These are phyloP conservation scores for Elongisporangium anandrum DNA, from an alignment of 352 stramenopile genomes.

Conservation along the genomic window DNA sequence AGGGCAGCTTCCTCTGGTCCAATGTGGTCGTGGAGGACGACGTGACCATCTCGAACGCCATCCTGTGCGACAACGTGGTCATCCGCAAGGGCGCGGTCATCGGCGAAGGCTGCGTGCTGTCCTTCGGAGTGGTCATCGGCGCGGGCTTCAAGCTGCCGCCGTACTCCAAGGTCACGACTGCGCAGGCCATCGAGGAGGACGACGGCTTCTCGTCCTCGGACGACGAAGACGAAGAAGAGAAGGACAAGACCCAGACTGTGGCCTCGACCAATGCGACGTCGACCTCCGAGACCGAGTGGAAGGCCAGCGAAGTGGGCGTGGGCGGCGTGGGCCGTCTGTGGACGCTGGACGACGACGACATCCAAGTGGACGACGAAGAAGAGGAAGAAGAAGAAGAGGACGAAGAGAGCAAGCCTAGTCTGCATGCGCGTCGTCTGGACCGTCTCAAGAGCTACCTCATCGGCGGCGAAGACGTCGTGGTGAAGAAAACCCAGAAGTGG, in stretches of 20 bases:
- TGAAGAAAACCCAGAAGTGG: constrained; percentile 52
- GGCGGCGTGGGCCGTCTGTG: constrained; percentile 71
- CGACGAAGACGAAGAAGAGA: constrained; percentile 27
- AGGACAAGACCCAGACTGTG: not conserved
- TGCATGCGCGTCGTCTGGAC: constrained; percentile 32
- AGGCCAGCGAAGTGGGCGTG: constrained; percentile 58
- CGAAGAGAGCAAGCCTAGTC: constrained; percentile 23
- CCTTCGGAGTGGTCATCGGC: constrained; percentile 80
- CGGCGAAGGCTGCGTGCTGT: constrained; percentile 70
- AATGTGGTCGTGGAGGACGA: constrained; percentile 80
- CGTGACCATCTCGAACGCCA: constrained; percentile 66
- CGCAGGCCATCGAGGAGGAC: constrained; percentile 39
- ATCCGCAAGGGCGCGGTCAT: constrained; percentile 65
- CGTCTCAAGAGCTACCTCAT: constrained; percentile 75
- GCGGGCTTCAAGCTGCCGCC: constrained; percentile 56
- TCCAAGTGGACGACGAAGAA: constrained; percentile 65
- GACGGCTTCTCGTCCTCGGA: constrained; percentile 78
- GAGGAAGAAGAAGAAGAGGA: constrained; percentile 47
- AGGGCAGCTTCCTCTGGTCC: constrained; percentile 79
- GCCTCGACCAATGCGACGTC: not conserved
- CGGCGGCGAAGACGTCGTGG: constrained; percentile 56
- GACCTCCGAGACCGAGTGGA: constrained; percentile 37
- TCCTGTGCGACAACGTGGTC: constrained; percentile 83
- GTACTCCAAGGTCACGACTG: constrained; percentile 82
- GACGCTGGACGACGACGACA: constrained; percentile 82